Evolutionary conservation across 2,329 filamentous ascomycete genomes (phyloP).

Genomic region (Stachybotrys chlorohalonatus): DNA sequence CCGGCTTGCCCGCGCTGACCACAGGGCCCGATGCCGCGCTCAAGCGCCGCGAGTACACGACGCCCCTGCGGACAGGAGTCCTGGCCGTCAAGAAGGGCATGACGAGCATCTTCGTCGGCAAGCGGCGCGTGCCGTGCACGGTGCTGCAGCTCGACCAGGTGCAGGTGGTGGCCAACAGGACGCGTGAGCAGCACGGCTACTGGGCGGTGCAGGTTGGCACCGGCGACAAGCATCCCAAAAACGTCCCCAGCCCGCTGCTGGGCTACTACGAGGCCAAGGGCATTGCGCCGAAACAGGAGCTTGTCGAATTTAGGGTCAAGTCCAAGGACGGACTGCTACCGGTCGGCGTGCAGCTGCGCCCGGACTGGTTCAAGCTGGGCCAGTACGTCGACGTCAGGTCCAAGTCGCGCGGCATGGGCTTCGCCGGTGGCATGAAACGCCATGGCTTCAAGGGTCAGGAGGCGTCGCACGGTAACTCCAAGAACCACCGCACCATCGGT

Average conservation of each 20-base stretch:
- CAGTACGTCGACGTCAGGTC: slow-evolving; percentile 83
- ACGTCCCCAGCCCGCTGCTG: slow-evolving; percentile 72
- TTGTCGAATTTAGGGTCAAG: slow-evolving; percentile 82
- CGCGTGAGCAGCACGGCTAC: slow-evolving; percentile 72
- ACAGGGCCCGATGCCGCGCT: slow-evolving; percentile 53
- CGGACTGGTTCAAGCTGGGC: slow-evolving; percentile 86
- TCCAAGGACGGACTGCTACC: slow-evolving; percentile 62
- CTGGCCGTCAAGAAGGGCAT: slow-evolving; percentile 92
- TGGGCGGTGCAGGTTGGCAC: slow-evolving; percentile 86
- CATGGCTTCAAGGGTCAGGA: slow-evolving; percentile 85
- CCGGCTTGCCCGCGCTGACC: slow-evolving; percentile 47
- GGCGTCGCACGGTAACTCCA: slow-evolving; percentile 89
- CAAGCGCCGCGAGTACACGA: slow-evolving; percentile 46
- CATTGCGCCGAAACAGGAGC: slow-evolving; percentile 72
- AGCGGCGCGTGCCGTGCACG: slow-evolving; percentile 74
- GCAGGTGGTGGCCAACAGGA: slow-evolving; percentile 84
- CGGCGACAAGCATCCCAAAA: slow-evolving; percentile 63
- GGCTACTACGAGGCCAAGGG: slow-evolving; percentile 81
- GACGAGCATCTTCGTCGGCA: slow-evolving; percentile 79
- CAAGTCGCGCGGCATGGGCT: slow-evolving; percentile 79
- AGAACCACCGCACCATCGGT: slow-evolving; percentile 88
- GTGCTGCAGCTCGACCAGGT: slow-evolving; percentile 90
- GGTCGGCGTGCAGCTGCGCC: slow-evolving; percentile 66
- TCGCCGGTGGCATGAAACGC: slow-evolving; percentile 96
- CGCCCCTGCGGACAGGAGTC: slow-evolving; percentile 66